These are phyloP conservation scores for Coemansia erecta DNA, from an alignment of 192 early-diverging fungal genomes.

Conservation along the genomic window DNA sequence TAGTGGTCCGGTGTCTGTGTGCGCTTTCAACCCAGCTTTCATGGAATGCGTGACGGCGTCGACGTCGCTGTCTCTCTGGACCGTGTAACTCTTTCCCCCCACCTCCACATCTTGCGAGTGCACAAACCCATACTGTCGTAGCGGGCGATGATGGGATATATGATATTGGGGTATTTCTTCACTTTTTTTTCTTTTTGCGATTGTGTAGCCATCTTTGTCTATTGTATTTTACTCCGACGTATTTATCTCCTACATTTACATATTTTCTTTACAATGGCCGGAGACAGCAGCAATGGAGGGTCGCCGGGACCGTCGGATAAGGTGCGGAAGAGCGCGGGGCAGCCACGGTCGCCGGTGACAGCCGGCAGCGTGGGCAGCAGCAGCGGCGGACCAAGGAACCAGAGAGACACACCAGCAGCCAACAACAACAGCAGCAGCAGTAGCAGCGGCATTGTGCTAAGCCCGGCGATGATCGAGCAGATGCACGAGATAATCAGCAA, in stretches of 20 bases:
- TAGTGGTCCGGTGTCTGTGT: slow-evolving; percentile 28
- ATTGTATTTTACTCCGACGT: neutral
- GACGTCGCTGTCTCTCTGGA: slow-evolving; percentile 32
- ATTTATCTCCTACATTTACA: too few species aligned
- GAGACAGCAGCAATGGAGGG: neutral
- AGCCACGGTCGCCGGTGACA: slow-evolving; percentile 2
- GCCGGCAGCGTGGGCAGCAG: slow-evolving; percentile 1
- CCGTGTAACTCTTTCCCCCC: slow-evolving; percentile 3
- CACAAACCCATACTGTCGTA: too few species aligned
- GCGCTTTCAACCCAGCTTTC: slow-evolving; percentile 37
- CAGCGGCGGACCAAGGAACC: slow-evolving; percentile 8
- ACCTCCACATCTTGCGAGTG: neutral
- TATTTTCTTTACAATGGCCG: too few species aligned
- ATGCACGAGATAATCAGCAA: slow-evolving; percentile 48
- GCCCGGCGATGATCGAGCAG: slow-evolving; percentile 48
- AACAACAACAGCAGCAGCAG: too few species aligned
- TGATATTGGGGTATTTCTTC: neutral
- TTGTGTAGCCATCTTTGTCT: neutral
- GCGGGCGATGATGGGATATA: too few species aligned
- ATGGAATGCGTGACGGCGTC: slow-evolving; percentile 44
- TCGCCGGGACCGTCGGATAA: slow-evolving; percentile 11
- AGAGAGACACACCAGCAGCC: slow-evolving; percentile 24
- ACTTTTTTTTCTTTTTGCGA: slow-evolving; percentile 3
- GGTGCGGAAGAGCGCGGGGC: slow-evolving; percentile 7
- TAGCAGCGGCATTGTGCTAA: slow-evolving; percentile 34